Evolutionary conservation across 2,329 filamentous ascomycete genomes (phyloP).

Genomic region (Ilyonectria sp.): DNA sequence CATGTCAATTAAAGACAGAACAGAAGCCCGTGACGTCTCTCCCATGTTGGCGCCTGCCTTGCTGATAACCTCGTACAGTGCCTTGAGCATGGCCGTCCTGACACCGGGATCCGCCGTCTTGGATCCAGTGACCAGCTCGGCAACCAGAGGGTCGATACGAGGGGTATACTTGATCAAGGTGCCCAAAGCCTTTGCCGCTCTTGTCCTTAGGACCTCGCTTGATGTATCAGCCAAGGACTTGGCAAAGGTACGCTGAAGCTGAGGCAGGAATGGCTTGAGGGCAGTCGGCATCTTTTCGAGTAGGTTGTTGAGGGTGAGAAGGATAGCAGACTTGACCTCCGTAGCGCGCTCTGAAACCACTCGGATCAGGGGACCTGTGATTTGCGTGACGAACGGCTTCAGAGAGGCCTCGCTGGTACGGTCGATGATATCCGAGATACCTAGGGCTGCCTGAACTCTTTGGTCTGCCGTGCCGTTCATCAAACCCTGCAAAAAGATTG

Average conservation of each 20-base stretch:
- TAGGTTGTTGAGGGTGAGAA: slow-evolving; percentile 94
- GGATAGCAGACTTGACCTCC: slow-evolving; percentile 95
- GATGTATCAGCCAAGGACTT: slow-evolving; percentile 94
- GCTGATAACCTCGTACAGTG: slow-evolving; percentile 94
- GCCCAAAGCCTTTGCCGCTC: slow-evolving; percentile 93
- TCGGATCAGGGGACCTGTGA: slow-evolving; percentile 96
- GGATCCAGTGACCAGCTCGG: slow-evolving; percentile 93
- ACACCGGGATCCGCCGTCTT: slow-evolving; percentile 90
- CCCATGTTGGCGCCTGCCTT: slow-evolving; percentile 97
- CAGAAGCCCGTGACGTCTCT: slow-evolving; percentile 87
- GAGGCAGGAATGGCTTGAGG: slow-evolving; percentile 96
- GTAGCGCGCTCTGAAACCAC: slow-evolving; percentile 97
- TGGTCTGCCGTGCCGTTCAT: slow-evolving; percentile 97
- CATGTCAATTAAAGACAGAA: slow-evolving; percentile 89
- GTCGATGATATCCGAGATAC: slow-evolving; percentile 96
- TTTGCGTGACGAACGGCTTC: slow-evolving; percentile 96
- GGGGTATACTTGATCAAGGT: slow-evolving; percentile 97
- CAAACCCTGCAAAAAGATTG: slow-evolving; percentile 96
- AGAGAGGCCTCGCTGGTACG: slow-evolving; percentile 89
- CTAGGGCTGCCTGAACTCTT: slow-evolving; percentile 90
- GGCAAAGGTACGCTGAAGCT: slow-evolving; percentile 96
- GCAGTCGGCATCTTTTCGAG: slow-evolving; percentile 97
- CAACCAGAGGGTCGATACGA: slow-evolving; percentile 92
- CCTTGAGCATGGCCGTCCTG: slow-evolving; percentile 96
- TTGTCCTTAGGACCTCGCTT: slow-evolving; percentile 87